These are phyloP conservation scores for Stereum hirsutum DNA, from an alignment of 1,284 basidiomycete genomes.

Conservation along the genomic window DNA sequence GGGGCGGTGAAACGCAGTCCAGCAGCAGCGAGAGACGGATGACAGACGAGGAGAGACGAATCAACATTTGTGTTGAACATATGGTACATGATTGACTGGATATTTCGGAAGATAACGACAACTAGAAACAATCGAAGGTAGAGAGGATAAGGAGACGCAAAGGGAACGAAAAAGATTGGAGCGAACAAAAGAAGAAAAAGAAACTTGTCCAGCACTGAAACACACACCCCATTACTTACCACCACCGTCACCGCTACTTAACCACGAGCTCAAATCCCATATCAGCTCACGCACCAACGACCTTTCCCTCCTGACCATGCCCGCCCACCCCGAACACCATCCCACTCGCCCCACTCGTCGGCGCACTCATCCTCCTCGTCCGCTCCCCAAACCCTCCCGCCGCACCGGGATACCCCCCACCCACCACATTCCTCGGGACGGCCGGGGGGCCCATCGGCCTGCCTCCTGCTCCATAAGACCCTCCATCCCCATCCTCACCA, in stretches of 20 bases:
- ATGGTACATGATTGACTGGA: not conserved
- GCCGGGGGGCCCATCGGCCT: not conserved
- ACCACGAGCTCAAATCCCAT: too few species aligned
- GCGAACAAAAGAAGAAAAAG: not conserved
- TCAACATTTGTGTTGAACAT: too few species aligned
- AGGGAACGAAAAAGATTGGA: not conserved
- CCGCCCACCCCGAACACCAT: not conserved
- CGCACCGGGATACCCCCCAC: not conserved
- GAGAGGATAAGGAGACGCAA: not conserved
- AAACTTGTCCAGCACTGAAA: not conserved
- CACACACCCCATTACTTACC: not conserved
- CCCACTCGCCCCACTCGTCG: not conserved
- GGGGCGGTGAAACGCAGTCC: too few species aligned
- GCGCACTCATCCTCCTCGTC: conserved; percentile 13
- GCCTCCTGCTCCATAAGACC: not conserved
- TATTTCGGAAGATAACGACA: not conserved
- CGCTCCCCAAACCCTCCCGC: conserved; percentile 9
- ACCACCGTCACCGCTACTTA: not conserved
- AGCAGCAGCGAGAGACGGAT: too few species aligned
- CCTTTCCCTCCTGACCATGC: not conserved
- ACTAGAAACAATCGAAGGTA: not conserved
- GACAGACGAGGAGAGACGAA: too few species aligned
- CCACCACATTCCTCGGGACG: too few species aligned
- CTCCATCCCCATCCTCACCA: conserved; percentile 4
- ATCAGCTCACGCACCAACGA: not conserved